Evolutionary conservation across 163 green algal species (phyloP), one percentile per base, ranked within the genome.

Genomic region (Chloroidium sp.): DNA sequence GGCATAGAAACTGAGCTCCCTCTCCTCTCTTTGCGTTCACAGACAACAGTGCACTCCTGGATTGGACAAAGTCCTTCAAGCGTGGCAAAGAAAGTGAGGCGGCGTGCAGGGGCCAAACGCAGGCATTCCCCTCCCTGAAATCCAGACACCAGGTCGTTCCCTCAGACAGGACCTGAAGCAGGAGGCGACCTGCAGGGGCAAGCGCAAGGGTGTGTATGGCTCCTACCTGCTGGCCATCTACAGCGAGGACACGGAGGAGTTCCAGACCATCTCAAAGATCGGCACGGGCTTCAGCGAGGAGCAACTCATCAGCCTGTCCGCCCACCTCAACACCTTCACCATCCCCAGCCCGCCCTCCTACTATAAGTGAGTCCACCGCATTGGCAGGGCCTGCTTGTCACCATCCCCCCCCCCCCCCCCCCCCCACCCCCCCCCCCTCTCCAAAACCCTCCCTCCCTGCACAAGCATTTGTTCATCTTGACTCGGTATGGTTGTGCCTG

Each of bases 251-350:
- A 82, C 61, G 0, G 93, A 97, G 82, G 81, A 95, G 83, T 94
- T 88, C 81, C 92, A 95, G 89, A 95, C 90, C 82, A 96, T 98
- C 86, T 92, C 82, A 87, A 99, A 99, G 88, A 94, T 98, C 67
- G 95, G 94, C 75, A 97, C 94, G 0, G 95, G 96, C 61, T 99
- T 99, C 86, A 95, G 86, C 61, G 96, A 99, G 83, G 92, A 97
- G 85, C 75, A 89, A 79, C 87, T 98, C 69, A 87, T 92, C 82
- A 76, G 92, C 79, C 90, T 97, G 80, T 84, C 90, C 6, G 90
- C 95, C 59, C 62, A 82, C 64, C 85, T 98, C 69, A 83, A 87
- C 2, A 82, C 85, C 0, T 69, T 89, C 69, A 83, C 93, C 69
- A 95, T 97, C 69, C 69, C 79, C 0, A 76, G 80, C 58, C 87